These are phyloP conservation scores for Kodamaea neixiangensis DNA, from an alignment of 805 yeast species.

Conservation along the genomic window DNA sequence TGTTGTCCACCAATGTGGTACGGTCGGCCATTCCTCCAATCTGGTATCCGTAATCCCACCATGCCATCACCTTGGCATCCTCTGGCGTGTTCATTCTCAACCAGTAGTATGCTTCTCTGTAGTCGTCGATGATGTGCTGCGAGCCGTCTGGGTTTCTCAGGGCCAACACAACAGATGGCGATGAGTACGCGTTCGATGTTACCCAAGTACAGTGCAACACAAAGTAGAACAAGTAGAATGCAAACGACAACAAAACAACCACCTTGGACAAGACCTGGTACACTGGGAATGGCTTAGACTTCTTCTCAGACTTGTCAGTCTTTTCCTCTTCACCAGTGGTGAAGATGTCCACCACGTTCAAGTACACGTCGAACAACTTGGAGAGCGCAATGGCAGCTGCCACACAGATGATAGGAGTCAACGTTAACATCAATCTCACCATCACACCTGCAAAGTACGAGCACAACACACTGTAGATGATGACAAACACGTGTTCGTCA, in stretches of 20 bases:
- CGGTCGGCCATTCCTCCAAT: constrained; percentile 99
- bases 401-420: constrained; percentile 95
- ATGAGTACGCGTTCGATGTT: constrained; percentile 91
- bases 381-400: constrained; percentile 88
- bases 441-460: constrained; percentile 98
- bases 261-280: constrained; percentile 54
- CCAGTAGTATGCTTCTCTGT: constrained; percentile 99
- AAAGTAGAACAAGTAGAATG: constrained; percentile 73
- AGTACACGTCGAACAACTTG: constrained; percentile 77
- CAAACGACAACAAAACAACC: constrained; percentile 65
- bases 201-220: constrained; percentile 98
- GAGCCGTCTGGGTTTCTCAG: constrained; percentile 84
- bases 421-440: constrained; percentile 96
- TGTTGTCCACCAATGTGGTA: constrained; percentile 96
- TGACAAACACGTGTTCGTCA: constrained; percentile 90
- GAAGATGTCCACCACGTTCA: constrained; percentile 56
- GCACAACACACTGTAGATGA: constrained; percentile 89
- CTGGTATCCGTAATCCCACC: constrained; percentile 99
- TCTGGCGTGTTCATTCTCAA: constrained; percentile 96
- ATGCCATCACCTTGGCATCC: constrained; percentile 93
- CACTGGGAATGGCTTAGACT: constrained; percentile 20
- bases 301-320: constrained; percentile 11
- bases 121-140: constrained; percentile 85
- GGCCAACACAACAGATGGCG: constrained; percentile 95
- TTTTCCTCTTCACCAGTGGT: constrained; percentile 15